Conservation (phyloP, 2,329 filamentous ascomycete genomes). For the Sclerotinia trifoliorum region DNA sequence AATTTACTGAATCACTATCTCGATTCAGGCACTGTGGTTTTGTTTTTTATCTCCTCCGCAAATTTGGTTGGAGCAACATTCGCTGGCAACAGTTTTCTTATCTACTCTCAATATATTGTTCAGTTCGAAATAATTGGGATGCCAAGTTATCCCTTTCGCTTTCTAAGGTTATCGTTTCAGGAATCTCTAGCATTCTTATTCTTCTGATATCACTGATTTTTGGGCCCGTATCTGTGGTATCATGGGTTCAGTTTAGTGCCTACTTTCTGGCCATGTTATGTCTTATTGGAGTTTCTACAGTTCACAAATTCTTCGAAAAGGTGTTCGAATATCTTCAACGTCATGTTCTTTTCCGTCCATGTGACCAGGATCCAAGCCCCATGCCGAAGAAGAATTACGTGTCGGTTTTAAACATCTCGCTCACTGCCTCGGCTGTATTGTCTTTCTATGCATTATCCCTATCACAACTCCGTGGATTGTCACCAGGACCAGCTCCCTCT, state of each 20-base stretch:
- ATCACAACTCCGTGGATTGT: not conserved
- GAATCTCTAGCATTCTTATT: slow-evolving; percentile 25
- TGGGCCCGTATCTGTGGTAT: slow-evolving; percentile 28
- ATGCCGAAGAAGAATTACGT: not conserved
- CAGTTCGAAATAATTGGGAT: slow-evolving; percentile 21
- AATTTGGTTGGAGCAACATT: slow-evolving; percentile 27
- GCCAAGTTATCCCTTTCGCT: slow-evolving; percentile 22
- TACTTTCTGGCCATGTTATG: slow-evolving; percentile 23
- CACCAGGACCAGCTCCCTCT: slow-evolving; percentile 16
- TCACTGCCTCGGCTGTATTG: not conserved
- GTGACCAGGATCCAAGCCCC: slow-evolving; percentile 14
- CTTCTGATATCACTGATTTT: slow-evolving; percentile 26
- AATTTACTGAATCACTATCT: not conserved
- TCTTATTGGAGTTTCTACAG: not conserved
- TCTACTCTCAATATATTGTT: slow-evolving; percentile 31
- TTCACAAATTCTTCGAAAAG: not conserved
- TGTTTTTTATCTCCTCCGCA: not conserved
- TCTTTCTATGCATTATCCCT: not conserved
- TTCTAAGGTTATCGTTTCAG: slow-evolving; percentile 24
- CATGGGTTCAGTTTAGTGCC: slow-evolving; percentile 27
- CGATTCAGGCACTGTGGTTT: not conserved
- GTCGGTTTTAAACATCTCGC: not conserved
- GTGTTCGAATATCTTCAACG: not conserved
- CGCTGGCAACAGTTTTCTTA: slow-evolving; percentile 28
- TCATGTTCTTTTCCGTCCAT: slow-evolving; percentile 16